Evolutionary conservation across 2,329 filamentous ascomycete genomes (phyloP).

Genomic region (Drechslera avenae): DNA sequence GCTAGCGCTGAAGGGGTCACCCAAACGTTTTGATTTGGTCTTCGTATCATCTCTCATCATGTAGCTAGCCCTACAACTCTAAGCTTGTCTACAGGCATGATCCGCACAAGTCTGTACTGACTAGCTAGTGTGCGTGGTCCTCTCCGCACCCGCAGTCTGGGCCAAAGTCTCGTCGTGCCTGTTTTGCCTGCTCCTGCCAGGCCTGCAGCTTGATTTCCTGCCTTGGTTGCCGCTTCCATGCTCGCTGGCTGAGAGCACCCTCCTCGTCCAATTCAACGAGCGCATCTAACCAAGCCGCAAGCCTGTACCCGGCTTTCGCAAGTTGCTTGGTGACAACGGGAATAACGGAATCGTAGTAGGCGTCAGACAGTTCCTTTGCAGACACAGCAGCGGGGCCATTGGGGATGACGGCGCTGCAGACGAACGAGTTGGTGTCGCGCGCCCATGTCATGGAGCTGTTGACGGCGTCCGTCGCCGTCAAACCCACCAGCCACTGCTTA

Average conservation of each 20-base stretch:
- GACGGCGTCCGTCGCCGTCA: conserved; percentile 45
- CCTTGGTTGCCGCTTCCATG: conserved; percentile 17
- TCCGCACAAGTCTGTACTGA: too few relatives aligned
- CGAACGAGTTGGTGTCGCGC: conserved; percentile 49
- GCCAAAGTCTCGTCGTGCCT: conserved; percentile 36
- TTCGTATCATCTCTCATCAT: background rate
- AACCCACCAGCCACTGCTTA: conserved; percentile 44
- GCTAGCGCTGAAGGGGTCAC: too few relatives aligned
- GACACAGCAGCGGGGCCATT: conserved; percentile 46
- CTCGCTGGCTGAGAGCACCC: conserved; percentile 4
- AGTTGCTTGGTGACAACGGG: conserved; percentile 52
- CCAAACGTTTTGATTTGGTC: background rate
- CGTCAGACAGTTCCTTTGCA: conserved; percentile 46
- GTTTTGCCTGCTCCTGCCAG: conserved; percentile 37
- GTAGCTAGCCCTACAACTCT: too few relatives aligned
- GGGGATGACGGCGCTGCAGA: conserved; percentile 51
- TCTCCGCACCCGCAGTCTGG: conserved; percentile 32
- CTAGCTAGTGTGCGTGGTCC: conserved; percentile 11
- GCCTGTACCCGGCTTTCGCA: conserved; percentile 47
- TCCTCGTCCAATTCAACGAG: conserved; percentile 31
- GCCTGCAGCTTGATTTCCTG: conserved; percentile 26
- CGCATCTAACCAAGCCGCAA: conserved; percentile 41
- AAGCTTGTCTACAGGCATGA: too few relatives aligned
- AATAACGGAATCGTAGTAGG: conserved; percentile 45
- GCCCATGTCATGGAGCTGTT: conserved; percentile 51